These are phyloP conservation scores for Mycena maculata DNA, from an alignment of 768 basidiomycete genomes.

Conservation along the genomic window DNA sequence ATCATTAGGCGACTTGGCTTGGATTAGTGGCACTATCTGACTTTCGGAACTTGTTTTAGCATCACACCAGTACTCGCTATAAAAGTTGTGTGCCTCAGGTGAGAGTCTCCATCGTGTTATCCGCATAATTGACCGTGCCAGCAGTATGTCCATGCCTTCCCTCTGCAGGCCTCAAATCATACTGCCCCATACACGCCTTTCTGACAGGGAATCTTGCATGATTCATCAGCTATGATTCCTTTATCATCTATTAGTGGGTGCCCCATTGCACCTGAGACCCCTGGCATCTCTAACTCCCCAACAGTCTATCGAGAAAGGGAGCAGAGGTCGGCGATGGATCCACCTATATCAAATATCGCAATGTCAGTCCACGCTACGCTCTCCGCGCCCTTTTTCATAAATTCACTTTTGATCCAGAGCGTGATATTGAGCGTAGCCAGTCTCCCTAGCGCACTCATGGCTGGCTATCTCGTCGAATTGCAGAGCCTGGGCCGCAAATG, in stretches of 20 bases:
- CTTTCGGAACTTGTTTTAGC: too few relatives aligned
- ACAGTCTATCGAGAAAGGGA: constrained; percentile 59
- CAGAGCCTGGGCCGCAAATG: constrained; percentile 64
- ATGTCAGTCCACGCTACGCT: constrained; percentile 48
- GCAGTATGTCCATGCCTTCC: too few relatives aligned
- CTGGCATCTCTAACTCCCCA: neutral
- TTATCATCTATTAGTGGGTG: constrained; percentile 66
- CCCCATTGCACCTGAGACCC: neutral
- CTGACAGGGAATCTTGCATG: too few relatives aligned
- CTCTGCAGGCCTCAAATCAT: too few relatives aligned
- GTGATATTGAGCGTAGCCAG: constrained; percentile 69
- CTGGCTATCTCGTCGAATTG: constrained; percentile 65
- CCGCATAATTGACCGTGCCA: too few relatives aligned
- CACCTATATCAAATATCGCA: constrained; percentile 66
- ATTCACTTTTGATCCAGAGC: constrained; percentile 60
- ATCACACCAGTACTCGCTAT: too few relatives aligned
- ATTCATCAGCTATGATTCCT: constrained; percentile 56
- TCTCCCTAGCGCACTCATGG: constrained; percentile 66
- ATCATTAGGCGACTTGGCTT: too few relatives aligned
- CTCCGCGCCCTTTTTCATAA: neutral
- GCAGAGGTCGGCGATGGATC: constrained; percentile 64
- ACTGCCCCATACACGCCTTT: too few relatives aligned
- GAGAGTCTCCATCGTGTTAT: too few relatives aligned
- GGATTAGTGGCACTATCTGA: too few relatives aligned
- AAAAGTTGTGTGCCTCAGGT: too few relatives aligned